Evolutionary conservation across 2,329 filamentous ascomycete species (phyloP).

Genomic region (Phaeosphaeria sp.): DNA sequence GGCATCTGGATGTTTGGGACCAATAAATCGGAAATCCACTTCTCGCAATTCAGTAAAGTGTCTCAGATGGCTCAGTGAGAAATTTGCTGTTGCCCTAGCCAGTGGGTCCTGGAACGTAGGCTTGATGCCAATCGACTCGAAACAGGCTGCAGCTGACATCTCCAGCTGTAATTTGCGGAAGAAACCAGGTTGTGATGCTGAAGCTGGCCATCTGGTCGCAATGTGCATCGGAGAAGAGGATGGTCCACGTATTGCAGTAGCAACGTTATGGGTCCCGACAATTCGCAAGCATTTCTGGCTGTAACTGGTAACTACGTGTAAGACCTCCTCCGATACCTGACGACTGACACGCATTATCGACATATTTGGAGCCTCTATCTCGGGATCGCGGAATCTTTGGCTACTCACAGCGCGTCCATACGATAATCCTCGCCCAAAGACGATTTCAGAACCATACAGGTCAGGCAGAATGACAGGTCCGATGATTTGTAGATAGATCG

Average conservation of each 20-base stretch:
- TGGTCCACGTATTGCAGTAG: background rate
- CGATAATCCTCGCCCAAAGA: conserved; percentile 10
- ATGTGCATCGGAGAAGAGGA: background rate
- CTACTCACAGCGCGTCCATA: background rate
- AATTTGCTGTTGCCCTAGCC: no score
- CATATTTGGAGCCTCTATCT: conserved; percentile 13
- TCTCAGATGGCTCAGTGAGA: background rate
- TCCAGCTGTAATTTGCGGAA: conserved; percentile 19
- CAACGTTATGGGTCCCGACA: background rate
- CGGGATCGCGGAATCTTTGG: conserved; percentile 14
- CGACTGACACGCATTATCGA: conserved; percentile 16
- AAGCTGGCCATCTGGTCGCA: background rate
- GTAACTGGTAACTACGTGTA: conserved; percentile 1
- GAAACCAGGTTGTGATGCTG: background rate
- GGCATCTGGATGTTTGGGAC: conserved; percentile 17
- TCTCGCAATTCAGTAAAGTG: conserved; percentile 3
- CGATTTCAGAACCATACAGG: background rate
- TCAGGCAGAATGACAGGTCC: conserved; percentile 17
- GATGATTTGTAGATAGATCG: conserved; percentile 17
- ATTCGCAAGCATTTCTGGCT: conserved; percentile 13
- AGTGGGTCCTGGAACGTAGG: background rate
- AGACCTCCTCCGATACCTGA: conserved; percentile 9
- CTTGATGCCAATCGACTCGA: conserved; percentile 12
- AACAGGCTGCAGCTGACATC: conserved; percentile 14
- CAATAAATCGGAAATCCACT: conserved; percentile 28